These are phyloP conservation scores for Cladosporium sp. DNA, from an alignment of 2,329 filamentous ascomycete genomes.

Conservation along the genomic window DNA sequence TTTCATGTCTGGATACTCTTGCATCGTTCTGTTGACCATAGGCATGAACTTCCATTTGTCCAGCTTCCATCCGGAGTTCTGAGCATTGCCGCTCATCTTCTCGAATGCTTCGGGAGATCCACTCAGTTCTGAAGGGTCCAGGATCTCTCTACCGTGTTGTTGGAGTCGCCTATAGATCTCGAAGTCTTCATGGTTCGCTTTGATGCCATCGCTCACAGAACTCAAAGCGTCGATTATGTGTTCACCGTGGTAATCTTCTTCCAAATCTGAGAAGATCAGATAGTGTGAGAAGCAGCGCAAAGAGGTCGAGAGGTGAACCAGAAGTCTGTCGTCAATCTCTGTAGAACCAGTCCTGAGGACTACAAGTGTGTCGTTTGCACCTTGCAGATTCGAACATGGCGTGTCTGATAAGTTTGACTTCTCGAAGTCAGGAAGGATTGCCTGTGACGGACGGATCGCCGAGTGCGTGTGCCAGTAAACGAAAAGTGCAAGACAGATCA, in stretches of 20 bases:
- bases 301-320: slow-evolving; percentile 56
- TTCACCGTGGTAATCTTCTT: slow-evolving; percentile 52
- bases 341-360: slow-evolving; percentile 62
- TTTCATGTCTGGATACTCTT: slow-evolving; percentile 49
- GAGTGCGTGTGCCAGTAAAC: neutral
- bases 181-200: slow-evolving; percentile 38
- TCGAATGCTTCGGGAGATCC: neutral
- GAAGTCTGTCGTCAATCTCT: slow-evolving; percentile 57
- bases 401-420: no score
- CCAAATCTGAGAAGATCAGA: slow-evolving; percentile 61
- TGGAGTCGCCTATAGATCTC: slow-evolving; percentile 42
- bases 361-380: slow-evolving; percentile 55
- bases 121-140: slow-evolving; percentile 33
- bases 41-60: slow-evolving; percentile 46
- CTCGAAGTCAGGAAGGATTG: neutral
- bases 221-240: slow-evolving; percentile 40
- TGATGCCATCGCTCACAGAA: slow-evolving; percentile 34
- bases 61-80: slow-evolving; percentile 33
- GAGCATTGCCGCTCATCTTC: slow-evolving; percentile 1
- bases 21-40: slow-evolving; percentile 40
- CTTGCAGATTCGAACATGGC: slow-evolving; percentile 30
- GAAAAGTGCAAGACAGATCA: neutral
- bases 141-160: slow-evolving; percentile 33
- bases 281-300: slow-evolving; percentile 58
- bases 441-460: neutral